Conservation (phyloP, 2,329 filamentous ascomycete species). For the Beauveria australis region DNA sequence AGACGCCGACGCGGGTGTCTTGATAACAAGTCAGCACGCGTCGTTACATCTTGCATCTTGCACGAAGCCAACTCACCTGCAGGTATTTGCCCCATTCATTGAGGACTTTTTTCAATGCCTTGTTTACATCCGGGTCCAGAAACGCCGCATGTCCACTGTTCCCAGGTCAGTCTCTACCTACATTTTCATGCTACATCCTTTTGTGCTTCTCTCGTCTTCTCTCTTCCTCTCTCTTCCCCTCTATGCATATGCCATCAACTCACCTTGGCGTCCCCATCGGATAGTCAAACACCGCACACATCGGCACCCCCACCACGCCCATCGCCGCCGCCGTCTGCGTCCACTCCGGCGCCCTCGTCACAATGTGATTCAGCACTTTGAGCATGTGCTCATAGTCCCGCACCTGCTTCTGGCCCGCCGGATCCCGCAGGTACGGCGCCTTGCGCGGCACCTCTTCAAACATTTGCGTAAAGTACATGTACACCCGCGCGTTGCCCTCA, state of each 20-base stretch:
- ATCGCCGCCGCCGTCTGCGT: constrained; percentile 36
- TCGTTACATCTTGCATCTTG: no score
- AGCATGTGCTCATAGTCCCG: constrained; percentile 61
- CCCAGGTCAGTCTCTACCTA: background rate
- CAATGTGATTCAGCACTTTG: constrained; percentile 53
- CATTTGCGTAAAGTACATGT: constrained; percentile 61
- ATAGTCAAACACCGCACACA: constrained; percentile 27
- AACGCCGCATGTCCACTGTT: constrained; percentile 44
- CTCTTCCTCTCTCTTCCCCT: background rate
- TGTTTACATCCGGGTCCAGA: constrained; percentile 46
- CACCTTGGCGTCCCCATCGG: constrained; percentile 46
- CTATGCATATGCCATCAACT: constrained; percentile 8
- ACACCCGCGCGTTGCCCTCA: constrained; percentile 53
- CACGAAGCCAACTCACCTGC: constrained; percentile 24
- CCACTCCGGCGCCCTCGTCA: constrained; percentile 43
- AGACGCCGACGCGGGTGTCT: constrained; percentile 45
- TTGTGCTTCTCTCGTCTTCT: background rate
- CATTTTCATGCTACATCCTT: background rate
- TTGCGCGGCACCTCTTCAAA: constrained; percentile 58
- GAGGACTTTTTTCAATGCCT: constrained; percentile 43
- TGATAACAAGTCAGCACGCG: background rate
- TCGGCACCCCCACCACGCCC: constrained; percentile 9
- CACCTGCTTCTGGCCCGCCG: constrained; percentile 54
- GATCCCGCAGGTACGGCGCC: constrained; percentile 51
- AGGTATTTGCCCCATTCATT: constrained; percentile 51